Evolutionary conservation across 495 filamentous ascomycete genomes (phyloP).

Genomic region (Hyaloscypha hepaticicola): DNA sequence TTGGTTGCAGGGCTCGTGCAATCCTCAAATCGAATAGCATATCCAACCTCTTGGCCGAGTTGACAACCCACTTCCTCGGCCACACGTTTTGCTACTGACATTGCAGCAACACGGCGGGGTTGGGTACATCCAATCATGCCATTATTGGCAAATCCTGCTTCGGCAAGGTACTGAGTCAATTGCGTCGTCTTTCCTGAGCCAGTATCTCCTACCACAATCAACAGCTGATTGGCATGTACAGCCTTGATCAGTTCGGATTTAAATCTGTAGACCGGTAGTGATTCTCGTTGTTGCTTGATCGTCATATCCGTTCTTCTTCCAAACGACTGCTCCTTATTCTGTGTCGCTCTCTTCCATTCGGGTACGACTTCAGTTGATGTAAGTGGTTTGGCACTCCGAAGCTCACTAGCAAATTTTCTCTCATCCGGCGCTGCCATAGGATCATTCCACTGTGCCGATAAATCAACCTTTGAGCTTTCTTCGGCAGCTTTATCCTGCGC

Average conservation of each 20-base stretch:
- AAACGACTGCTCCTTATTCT: slow-evolving; percentile 76
- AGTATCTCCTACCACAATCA: slow-evolving; percentile 97
- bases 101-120: slow-evolving; percentile 93
- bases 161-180: slow-evolving; percentile 89
- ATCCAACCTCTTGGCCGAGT: slow-evolving; percentile 91
- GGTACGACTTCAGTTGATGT: slow-evolving; percentile 66
- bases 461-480: slow-evolving; percentile 75
- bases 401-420: slow-evolving; percentile 82
- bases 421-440: slow-evolving; percentile 86
- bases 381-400: slow-evolving; percentile 53
- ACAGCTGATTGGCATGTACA: slow-evolving; percentile 79
- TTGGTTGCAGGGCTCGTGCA: slow-evolving; percentile 83
- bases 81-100: slow-evolving; percentile 96
- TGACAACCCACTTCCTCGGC: slow-evolving; percentile 93
- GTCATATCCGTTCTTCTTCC: slow-evolving; percentile 87
- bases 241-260: slow-evolving; percentile 85
- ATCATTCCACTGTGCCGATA: slow-evolving; percentile 93
- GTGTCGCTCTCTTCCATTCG: slow-evolving; percentile 88
- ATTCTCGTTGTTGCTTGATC: slow-evolving; percentile 94
- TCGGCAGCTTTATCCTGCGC: slow-evolving; percentile 79
- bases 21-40: slow-evolving; percentile 97
- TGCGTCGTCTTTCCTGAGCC: slow-evolving; percentile 98
- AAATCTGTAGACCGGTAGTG: slow-evolving; percentile 87
- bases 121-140: slow-evolving; percentile 98
- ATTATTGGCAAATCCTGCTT: slow-evolving; percentile 83